Base-by-base conservation (phyloP, 306 rosid genomes). In the Cucumis melo region DNA sequence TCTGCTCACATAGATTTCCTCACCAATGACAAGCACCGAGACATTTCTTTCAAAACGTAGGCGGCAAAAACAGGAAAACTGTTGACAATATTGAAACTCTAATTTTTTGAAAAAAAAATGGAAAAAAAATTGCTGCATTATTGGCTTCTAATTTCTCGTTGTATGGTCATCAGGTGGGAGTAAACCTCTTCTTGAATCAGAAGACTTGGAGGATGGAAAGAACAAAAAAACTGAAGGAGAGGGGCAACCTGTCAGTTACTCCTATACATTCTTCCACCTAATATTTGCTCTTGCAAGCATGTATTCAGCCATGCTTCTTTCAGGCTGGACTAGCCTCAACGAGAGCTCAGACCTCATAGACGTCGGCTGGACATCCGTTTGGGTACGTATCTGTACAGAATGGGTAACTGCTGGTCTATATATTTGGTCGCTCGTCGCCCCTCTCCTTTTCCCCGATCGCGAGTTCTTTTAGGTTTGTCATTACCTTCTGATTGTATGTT, bases 261-360 rank as follows among this genome's bases (percentile, higher is more conserved):
- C 98, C 1, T 95, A 92, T 68, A 87, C 92, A 17, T 92, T 95
- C 84, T 95, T 92, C 88, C 96, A 95, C 91, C 81, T 92, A 76
- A 95, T 95, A 82, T 95, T 92, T 85, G 96, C 98, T 21, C 82
- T 92, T 74, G 98, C 99, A 68, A 92, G 89, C 87, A 95, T 95
- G 99, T 92, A 95, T 73, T 87, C 99, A 16, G 96, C 92, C 15
- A 95, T 95, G 99, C 98, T 95, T 73, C 97, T 94, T 74, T 92
- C 97, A 51, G 97, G 98, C 64, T 95, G 98, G 99, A 92, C 98
- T 63, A 81, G 78, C 87, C 20, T 92, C 16, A 80, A 88, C 1
- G 98, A 86, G 72, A 90, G 93, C 86, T 85, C 92, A 1, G 96
- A 92, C 68, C 86, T 95, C 16, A 88, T 95, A 7, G 98, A 95